Conservation (phyloP, 148 eudicot genomes). For the Rhododendron mucronatum region DNA sequence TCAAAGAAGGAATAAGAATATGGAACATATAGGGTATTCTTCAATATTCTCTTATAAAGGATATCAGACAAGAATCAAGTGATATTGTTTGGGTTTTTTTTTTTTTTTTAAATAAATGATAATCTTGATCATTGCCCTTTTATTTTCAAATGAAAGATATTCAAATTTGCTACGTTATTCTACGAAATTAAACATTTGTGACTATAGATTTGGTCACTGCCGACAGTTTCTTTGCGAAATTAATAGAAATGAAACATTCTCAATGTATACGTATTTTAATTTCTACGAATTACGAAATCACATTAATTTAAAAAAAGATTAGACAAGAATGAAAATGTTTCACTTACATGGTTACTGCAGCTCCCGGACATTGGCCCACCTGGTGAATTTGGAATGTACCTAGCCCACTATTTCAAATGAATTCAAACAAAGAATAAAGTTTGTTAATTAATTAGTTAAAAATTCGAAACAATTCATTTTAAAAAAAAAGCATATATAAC, state of each 20-base stretch:
- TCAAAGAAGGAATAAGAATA: not conserved
- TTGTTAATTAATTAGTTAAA: slow-evolving; percentile 11
- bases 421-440: not conserved
- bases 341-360: slow-evolving; percentile 27
- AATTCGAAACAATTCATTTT: not conserved
- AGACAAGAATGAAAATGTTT: not conserved
- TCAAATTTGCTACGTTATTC: no score
- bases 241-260: no score
- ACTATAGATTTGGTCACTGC: no score
- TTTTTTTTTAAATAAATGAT: no score
- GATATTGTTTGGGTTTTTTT: not conserved
- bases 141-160: no score
- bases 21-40: not conserved
- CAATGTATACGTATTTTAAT: no score
- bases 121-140: no score
- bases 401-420: slow-evolving; percentile 58
- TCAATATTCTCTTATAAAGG: not conserved
- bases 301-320: not conserved
- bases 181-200: no score
- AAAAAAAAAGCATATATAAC: not conserved
- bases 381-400: slow-evolving; percentile 56
- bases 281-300: no score
- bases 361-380: slow-evolving; percentile 34
- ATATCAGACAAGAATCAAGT: not conserved
- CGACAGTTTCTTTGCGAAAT: no score